These are phyloP conservation scores for Saccharum officinarum DNA, from an alignment of 176 grass and related monocot species.

Conservation along the genomic window DNA sequence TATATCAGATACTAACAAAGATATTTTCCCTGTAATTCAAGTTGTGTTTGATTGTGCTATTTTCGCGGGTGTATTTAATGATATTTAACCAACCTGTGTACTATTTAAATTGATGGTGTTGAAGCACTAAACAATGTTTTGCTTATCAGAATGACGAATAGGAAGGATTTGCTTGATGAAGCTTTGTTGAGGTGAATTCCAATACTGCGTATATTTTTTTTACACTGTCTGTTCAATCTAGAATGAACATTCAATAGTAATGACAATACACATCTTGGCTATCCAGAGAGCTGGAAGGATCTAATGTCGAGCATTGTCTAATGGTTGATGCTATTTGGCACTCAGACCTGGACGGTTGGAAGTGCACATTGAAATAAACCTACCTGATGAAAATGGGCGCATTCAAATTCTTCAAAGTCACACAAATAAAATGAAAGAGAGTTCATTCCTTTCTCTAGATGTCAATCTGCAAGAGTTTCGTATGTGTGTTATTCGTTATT, in stretches of 20 bases:
- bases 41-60: background rate
- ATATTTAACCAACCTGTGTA: conserved; percentile 33
- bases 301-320: conserved; percentile 11
- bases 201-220: background rate
- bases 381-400: conserved; percentile 94
- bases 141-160: conserved; percentile 95
- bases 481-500: conserved; percentile 26
- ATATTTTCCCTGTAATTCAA: conserved; percentile 31
- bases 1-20: conserved; percentile 93
- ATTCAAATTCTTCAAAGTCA: conserved; percentile 96
- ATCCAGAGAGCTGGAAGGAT: background rate
- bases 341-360: conserved; percentile 79
- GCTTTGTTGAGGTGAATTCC: conserved; percentile 73
- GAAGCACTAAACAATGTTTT: conserved; percentile 90
- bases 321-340: conserved; percentile 1
- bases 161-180: conserved; percentile 95
- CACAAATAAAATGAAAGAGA: conserved; percentile 96
- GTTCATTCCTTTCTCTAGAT: conserved; percentile 85
- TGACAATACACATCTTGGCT: background rate
- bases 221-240: background rate
- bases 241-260: background rate
- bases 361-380: conserved; percentile 92
- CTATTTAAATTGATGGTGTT: conserved; percentile 86
- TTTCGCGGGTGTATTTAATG: background rate
- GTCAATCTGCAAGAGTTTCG: conserved; percentile 77